Evolutionary conservation across 2,329 filamentous ascomycete species (phyloP), one percentile per base, ranked within the genome.

Genomic region (Aspergillus sp.): DNA sequence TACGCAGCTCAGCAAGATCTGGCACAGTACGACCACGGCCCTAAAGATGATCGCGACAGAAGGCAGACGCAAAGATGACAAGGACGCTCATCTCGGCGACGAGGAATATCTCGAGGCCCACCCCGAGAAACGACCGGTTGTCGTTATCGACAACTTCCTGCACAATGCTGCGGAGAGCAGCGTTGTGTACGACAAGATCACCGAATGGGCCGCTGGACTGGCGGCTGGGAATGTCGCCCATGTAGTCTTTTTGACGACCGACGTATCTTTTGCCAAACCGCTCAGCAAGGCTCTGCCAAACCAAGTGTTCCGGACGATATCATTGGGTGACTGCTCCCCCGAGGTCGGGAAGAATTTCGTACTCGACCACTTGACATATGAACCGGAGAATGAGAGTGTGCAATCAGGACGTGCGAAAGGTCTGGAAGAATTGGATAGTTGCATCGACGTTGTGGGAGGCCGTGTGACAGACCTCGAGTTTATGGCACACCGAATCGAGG

Each of bases 391-490:
- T 10, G 55, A 55, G 12, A 53, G 52, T n/a, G 55, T 56, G 15
- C 51, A 49, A 2, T 50, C 53, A 3, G 48, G 45, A 12, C 54
- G 60, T 15, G 63, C 64, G 34, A 53, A 61, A 28, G 72, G 86
- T 41, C 66, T 91, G 5, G 57, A 60, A 1, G 83, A 88, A 41
- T 71, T 98, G 2, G 86, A 95, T 49, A 71, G 71, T 16, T 88
- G 83, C 45, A 93, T 96, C 43, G 73, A 78, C 16, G 73, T 79
- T 0, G 72, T 98, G 1, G 91, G 91, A 14, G 91, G 91, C 2
- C 83, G 91, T 3, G 71, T 98, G n/a, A 94, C 86, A 0, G 91
- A 98, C 52, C 78, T 98, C 13, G 89, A 96, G 53, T 93, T 91
- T 52, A 75, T 98, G 26, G 82, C 88, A n/a, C 78, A 89, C 22